A percentile compares a stretch with the other conserved stretches of the same genome.
Evolutionary conservation across 2,329 filamentous ascomycete species (phyloP).

Genomic region (Cordyceps fumosorosea): DNA sequence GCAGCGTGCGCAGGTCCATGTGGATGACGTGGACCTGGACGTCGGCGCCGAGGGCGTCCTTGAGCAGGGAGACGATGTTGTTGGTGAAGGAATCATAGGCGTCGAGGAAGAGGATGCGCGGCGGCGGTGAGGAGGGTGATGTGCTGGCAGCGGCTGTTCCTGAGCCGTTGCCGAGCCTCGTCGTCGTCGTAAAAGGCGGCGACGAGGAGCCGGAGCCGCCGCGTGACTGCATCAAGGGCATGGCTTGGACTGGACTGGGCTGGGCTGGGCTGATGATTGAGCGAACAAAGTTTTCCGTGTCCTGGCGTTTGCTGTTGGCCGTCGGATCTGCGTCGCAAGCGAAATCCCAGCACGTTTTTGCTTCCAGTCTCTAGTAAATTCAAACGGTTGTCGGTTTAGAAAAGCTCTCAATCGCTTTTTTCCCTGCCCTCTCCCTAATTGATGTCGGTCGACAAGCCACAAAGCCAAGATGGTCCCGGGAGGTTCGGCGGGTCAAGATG

Average conservation of each 20-base stretch:
- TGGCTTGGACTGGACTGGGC: too few relatives aligned
- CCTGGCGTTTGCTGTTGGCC: neutral
- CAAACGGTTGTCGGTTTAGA: neutral
- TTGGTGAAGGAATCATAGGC: constrained; percentile 96
- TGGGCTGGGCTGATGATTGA: too few relatives aligned
- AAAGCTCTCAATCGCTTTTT: neutral
- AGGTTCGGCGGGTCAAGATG: neutral
- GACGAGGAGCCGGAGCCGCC: constrained; percentile 3
- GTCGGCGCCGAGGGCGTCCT: constrained; percentile 58
- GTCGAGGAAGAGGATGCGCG: constrained; percentile 77
- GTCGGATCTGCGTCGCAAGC: neutral
- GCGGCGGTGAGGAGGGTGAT: neutral
- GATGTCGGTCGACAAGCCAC: constrained; percentile 6
- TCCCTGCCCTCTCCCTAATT: neutral
- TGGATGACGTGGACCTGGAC: constrained; percentile 46
- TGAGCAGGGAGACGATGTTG: constrained; percentile 81
- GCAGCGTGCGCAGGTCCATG: constrained; percentile 45
- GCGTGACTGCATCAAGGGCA: constrained; percentile 13
- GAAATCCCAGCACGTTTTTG: neutral
- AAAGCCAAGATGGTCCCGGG: neutral
- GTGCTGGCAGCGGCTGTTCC: neutral
- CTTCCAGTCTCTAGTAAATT: neutral
- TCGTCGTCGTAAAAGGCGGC: neutral
- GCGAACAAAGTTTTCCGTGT: neutral
- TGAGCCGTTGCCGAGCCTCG: neutral